Evolutionary conservation across 345 rosid genomes (phyloP), one percentile per base, ranked within the genome.

Genomic region (Bretschneidera sinensis): DNA sequence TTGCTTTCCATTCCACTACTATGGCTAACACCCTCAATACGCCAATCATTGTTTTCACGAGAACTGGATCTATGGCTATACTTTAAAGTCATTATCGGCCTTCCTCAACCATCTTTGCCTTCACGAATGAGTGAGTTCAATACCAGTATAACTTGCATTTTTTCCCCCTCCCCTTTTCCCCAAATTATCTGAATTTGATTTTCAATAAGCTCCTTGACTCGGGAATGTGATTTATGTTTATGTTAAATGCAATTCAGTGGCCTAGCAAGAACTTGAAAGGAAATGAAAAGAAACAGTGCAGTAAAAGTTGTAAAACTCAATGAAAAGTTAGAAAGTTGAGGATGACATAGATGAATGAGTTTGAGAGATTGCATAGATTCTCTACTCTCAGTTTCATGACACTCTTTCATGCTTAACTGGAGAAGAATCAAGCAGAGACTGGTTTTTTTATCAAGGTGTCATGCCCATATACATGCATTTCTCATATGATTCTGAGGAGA

Each of bases 11-110:
- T 76, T 79, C 98, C 59, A 83, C 97, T 45, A 87, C 85, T 22
- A 92, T 92, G 97, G 96, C 98, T 0, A 85, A 89, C 72, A 92
- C 96, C 24, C 87, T 92, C 54, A 74, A 62, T 58, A 79, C 94
- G 20, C 92, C 98, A 8, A 77, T 85, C 57, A 81, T 92, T 63
- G 90, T 92, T 54, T 92, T 89, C 81, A 89, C 98, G 18, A 85
- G 96, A 73, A 87, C 98, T 0, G 97, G 97, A 68, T 87, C 98
- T 55, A 92, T 92, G 97, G 91, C 97, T 56, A 69, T 84, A 43
- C 86, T 78, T 51, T 74, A 87, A 62, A 89, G 96, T 71, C 97
- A 94, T 76, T 86, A 85, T 60, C 91, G 82, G 52, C 98, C 98
- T 20, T 80, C 86, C 48, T 81, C 95, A 17, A 76, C 94, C 25